Evolutionary conservation across 768 basidiomycete genomes (phyloP).

Genomic region (Russula compacta): DNA sequence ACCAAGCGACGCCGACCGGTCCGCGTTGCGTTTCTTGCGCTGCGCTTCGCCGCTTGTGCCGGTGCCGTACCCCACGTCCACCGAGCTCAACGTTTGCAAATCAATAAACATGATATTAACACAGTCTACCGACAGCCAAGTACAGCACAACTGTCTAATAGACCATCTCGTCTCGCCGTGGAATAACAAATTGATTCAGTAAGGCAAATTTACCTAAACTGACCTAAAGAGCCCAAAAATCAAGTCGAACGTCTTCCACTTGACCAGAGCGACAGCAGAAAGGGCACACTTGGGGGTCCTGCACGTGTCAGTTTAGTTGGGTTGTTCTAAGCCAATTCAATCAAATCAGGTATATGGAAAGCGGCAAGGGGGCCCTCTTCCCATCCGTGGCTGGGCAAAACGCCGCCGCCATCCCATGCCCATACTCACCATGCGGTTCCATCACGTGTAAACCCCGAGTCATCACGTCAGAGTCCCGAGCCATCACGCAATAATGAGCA

Average conservation of each 20-base stretch:
- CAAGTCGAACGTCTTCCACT: not conserved
- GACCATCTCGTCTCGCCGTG: not conserved
- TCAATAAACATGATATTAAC: not conserved
- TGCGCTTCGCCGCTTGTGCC: no score
- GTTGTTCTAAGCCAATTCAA: not conserved
- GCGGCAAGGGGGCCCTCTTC: not conserved
- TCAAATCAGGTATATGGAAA: not conserved
- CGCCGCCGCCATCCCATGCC: not conserved
- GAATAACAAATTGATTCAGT: no score
- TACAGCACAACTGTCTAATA: not conserved
- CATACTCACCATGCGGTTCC: not conserved
- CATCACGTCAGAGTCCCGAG: constrained; percentile 17
- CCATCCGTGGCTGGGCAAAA: not conserved
- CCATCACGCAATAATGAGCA: constrained; percentile 15
- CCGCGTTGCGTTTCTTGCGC: no score
- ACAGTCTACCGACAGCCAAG: not conserved
- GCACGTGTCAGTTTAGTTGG: not conserved
- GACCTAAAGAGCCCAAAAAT: not conserved
- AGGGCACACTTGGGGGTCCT: not conserved
- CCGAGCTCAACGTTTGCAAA: not conserved
- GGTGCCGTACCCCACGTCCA: not conserved
- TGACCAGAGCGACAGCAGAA: not conserved
- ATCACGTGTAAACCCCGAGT: constrained; percentile 16
- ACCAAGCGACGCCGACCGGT: no score
- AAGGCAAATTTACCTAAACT: not conserved